phyloP scores from a whole-genome alignment of 2,329 filamentous ascomycete species.

The Aspergillus clavatus region DNA sequence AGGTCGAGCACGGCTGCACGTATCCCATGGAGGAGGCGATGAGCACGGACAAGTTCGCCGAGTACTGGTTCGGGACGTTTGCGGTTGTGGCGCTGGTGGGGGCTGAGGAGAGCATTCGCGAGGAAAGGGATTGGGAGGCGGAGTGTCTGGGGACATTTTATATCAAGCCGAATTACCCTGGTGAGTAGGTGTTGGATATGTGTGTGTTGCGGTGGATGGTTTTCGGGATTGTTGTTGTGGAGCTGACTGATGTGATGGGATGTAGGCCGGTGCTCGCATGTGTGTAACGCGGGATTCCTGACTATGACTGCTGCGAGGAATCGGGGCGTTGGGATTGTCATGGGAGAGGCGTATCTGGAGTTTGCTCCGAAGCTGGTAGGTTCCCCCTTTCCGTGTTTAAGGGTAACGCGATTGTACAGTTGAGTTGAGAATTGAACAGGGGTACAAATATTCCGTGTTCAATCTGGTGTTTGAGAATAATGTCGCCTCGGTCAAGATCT shows the following conservation, averaged over 20 bases:
- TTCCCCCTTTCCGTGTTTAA: constrained; percentile 5
- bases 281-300: constrained; percentile 38
- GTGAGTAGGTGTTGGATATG: constrained; percentile 16
- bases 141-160: constrained; percentile 39
- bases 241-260: constrained; percentile 18
- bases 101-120: constrained; percentile 11
- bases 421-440: constrained; percentile 18
- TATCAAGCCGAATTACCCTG: constrained; percentile 41
- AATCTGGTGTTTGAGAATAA: constrained; percentile 41
- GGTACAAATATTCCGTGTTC: constrained; percentile 40
- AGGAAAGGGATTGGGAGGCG: constrained; percentile 31
- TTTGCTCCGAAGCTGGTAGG: constrained; percentile 35
- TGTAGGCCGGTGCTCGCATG: constrained; percentile 31
- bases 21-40: constrained; percentile 38
- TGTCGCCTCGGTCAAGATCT: constrained; percentile 35
- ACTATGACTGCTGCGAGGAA: constrained; percentile 30
- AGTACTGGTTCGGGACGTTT: constrained; percentile 40
- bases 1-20: constrained; percentile 33
- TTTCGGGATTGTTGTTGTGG: too few relatives aligned
- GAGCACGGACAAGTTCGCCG: constrained; percentile 25
- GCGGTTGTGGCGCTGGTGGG: constrained; percentile 27
- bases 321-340: constrained; percentile 32
- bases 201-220: neutral
- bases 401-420: neutral
- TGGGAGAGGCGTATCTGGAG: constrained; percentile 35